Conservation (phyloP, 1,284 basidiomycete species). For the Vanrija humicola region DNA sequence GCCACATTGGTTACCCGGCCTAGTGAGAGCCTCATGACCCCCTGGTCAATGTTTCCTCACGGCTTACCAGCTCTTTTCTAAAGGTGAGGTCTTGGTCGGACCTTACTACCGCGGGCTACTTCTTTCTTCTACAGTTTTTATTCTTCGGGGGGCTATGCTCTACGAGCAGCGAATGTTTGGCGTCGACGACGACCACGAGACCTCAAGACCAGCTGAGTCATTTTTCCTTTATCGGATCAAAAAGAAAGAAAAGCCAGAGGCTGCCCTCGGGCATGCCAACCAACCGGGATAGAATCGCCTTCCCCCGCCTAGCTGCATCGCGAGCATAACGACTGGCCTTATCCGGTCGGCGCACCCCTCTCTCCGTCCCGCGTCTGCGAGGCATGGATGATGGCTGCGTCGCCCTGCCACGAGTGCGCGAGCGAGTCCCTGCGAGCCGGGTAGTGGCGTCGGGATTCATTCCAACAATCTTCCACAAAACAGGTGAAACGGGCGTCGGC, state of each 20-base stretch:
- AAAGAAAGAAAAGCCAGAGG: too few relatives aligned
- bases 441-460: slow-evolving; percentile 24
- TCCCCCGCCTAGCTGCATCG: slow-evolving; percentile 29
- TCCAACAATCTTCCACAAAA: not conserved
- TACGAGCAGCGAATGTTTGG: not conserved
- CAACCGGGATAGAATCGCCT: slow-evolving; percentile 10
- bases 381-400: slow-evolving; percentile 6
- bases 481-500: not conserved
- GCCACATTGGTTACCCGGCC: too few relatives aligned
- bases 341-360: slow-evolving; percentile 3
- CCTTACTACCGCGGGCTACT: not conserved
- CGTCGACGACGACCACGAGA: not conserved
- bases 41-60: too few relatives aligned
- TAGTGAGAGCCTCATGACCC: too few relatives aligned
- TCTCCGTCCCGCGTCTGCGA: slow-evolving; percentile 15
- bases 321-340: slow-evolving; percentile 15
- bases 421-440: slow-evolving; percentile 19
- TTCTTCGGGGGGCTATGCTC: too few relatives aligned
- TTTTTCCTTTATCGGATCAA: not conserved
- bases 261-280: too few relatives aligned
- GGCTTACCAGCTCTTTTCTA: too few relatives aligned
- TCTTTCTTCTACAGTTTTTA: not conserved
- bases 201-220: slow-evolving; percentile 3
- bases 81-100: not conserved
- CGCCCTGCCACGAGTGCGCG: slow-evolving; percentile 14